A percentile compares a stretch with the other conserved stretches of the same genome.
Evolutionary conservation across 805 yeast species (phyloP).

Genomic region (Maudiozyma saulgeensis): DNA sequence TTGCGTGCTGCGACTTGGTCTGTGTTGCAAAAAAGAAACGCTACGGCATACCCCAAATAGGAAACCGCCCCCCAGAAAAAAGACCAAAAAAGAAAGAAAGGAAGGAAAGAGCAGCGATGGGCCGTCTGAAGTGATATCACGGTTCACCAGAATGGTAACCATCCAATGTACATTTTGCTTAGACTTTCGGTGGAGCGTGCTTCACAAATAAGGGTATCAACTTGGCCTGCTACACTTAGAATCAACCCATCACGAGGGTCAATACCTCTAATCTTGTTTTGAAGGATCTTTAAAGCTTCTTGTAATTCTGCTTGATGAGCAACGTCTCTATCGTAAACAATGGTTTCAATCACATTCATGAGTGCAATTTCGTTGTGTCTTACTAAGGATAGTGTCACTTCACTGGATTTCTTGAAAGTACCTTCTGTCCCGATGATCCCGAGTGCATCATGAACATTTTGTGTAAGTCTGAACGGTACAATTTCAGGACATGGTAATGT

Average conservation of each 20-base stretch:
- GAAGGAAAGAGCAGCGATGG: background rate
- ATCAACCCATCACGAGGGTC: conserved; percentile 75
- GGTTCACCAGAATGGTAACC: conserved; percentile 63
- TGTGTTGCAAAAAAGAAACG: background rate
- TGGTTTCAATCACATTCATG: conserved; percentile 86
- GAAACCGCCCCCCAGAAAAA: background rate
- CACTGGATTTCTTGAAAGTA: conserved; percentile 73
- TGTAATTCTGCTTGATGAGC: conserved; percentile 33
- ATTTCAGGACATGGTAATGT: conserved; percentile 79
- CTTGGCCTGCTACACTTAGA: conserved; percentile 86
- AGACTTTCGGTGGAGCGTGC: conserved; percentile 66
- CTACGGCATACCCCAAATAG: background rate
- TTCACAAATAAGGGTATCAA: conserved; percentile 75
- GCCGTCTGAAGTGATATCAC: background rate
- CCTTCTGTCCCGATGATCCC: conserved; percentile 90
- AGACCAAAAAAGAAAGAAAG: background rate
- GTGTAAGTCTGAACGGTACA: conserved; percentile 89
- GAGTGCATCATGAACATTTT: conserved; percentile 78
- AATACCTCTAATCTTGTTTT: conserved; percentile 78
- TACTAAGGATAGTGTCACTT: conserved; percentile 64
- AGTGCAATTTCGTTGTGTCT: conserved; percentile 73
- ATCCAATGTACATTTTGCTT: conserved; percentile 86
- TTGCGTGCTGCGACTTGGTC: too few relatives aligned
- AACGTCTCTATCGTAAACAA: conserved; percentile 64
- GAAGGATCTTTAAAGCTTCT: conserved; percentile 57